These are phyloP conservation scores for Sporopachydermia cereana DNA, from an alignment of 1,139 yeast species.

Conservation along the genomic window DNA sequence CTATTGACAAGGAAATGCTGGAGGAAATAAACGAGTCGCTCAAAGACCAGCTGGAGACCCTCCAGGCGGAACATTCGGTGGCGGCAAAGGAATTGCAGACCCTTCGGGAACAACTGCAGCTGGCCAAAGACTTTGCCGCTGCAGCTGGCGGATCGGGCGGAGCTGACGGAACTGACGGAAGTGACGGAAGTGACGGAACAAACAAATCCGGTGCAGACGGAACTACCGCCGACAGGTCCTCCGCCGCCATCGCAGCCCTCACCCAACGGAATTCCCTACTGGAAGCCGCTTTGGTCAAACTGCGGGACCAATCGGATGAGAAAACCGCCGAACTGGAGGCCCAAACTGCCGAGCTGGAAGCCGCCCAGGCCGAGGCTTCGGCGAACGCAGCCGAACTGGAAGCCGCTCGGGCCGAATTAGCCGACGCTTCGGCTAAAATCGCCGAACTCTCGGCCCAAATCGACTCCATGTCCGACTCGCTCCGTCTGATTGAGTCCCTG, in stretches of 20 bases:
- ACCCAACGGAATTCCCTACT: constrained; percentile 25
- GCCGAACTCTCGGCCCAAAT: constrained; percentile 33
- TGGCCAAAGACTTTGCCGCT: constrained; percentile 31
- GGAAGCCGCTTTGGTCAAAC: constrained; percentile 29
- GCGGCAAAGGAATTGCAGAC: constrained; percentile 31
- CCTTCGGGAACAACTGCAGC: constrained; percentile 36
- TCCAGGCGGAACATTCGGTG: constrained; percentile 29
- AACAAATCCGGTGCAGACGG: too few relatives aligned
- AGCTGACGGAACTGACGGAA: constrained; percentile 6
- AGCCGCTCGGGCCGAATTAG: constrained; percentile 23
- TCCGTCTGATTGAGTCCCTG: constrained; percentile 40
- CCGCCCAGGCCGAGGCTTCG: constrained; percentile 12
- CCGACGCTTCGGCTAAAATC: constrained; percentile 31
- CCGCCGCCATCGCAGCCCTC: constrained; percentile 17
- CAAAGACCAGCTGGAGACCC: constrained; percentile 19
- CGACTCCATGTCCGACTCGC: constrained; percentile 32
- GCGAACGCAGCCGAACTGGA: constrained; percentile 16
- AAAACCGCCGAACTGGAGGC: constrained; percentile 16
- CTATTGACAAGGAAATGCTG: constrained; percentile 44
- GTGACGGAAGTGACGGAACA: constrained; percentile 14
- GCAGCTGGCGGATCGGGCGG: constrained; percentile 19
- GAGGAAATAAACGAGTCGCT: constrained; percentile 32
- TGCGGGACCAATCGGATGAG: constrained; percentile 29
- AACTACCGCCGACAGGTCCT: too few relatives aligned
- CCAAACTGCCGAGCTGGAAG: constrained; percentile 15